Evolutionary conservation across 495 filamentous ascomycete genomes (phyloP), one percentile per base, ranked within the genome.

Genomic region (Penicillium simplicissimum): DNA sequence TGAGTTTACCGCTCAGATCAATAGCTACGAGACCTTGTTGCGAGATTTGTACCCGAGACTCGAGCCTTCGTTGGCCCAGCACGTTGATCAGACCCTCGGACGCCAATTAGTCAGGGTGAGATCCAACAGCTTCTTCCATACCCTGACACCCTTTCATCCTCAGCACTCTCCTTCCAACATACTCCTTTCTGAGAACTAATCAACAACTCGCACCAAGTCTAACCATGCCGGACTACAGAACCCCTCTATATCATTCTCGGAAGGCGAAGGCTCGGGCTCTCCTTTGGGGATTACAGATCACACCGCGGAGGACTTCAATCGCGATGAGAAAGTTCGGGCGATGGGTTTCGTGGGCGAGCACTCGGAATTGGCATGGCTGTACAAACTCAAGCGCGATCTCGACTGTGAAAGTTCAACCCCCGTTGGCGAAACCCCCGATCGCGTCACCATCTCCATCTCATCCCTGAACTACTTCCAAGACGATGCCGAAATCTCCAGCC

Each of bases 291-390:
- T 76, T 17, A 53, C 82, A 35, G 86, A 88, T 64, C 76, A 79
- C 35, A 80, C 85, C 52, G 72, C 82, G 40, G 83, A 88, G 67
- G 87, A 89, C 55, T 80, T 82, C 43, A 84, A 85, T 62, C 78
- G 77, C 19, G 82, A 77, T 62, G 79, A 82, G 53, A 75, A 75
- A 40, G 70, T 77, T 28, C 76, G 78, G 43, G 74, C 79, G 0
- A 84, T 80, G 51, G 87, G 87, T 0, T 88, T 84, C 67, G 73
- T 88, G 47, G 87, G 87, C 33, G 86, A 85, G 60, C 85, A 82
- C 52, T 88, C 86, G 4, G 85, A 87, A 55, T 74, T 87, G 21
- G 75, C 77, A 48, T 89, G 87, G 87, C 72, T 88, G 37, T 82
- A 84, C 68, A 71, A 76, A 66, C 67, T 80, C 51, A 75, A 78